Percentiles rank a stretch among this genome's conserved stretches.
Conservation (phyloP, 2,329 filamentous ascomycete species). For the Fusarium sp. region DNA sequence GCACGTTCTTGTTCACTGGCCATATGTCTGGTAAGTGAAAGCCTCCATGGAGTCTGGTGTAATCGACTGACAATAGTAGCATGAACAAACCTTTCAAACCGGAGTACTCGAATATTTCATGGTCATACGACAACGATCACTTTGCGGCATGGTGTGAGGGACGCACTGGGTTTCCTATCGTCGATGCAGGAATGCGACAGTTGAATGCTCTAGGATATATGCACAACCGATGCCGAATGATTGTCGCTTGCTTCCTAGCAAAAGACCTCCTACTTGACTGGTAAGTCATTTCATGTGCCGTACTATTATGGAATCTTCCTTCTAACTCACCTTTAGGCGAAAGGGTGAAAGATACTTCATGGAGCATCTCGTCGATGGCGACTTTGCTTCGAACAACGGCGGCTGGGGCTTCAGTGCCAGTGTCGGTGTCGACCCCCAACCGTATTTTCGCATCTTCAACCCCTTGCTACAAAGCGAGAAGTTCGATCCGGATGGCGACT, state of each 20-base stretch:
- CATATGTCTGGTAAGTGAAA: conserved; percentile 77
- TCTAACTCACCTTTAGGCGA: conserved; percentile 59
- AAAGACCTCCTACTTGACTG: conserved; percentile 88
- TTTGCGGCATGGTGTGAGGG: conserved; percentile 83
- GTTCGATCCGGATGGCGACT: conserved; percentile 83
- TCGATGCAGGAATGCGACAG: conserved; percentile 90
- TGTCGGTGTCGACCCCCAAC: conserved; percentile 85
- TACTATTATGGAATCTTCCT: background rate
- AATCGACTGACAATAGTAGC: conserved; percentile 38
- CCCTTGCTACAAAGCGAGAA: conserved; percentile 87
- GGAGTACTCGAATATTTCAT: conserved; percentile 84
- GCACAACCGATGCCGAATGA: conserved; percentile 90
- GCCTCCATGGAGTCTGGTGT: too few relatives aligned
- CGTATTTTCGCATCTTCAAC: conserved; percentile 93
- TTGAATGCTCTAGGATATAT: conserved; percentile 77
- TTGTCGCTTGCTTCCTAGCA: conserved; percentile 82
- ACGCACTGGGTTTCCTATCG: conserved; percentile 82
- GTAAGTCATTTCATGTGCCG: conserved; percentile 1
- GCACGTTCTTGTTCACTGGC: conserved; percentile 87
- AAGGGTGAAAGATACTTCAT: conserved; percentile 87
- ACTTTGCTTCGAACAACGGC: conserved; percentile 82
- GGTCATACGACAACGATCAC: conserved; percentile 79
- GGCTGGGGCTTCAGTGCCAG: conserved; percentile 71
- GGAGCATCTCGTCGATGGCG: conserved; percentile 82
- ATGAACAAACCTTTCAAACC: conserved; percentile 79